Percentiles rank a stretch among this genome's conserved stretches.
phyloP scores from a whole-genome alignment of 352 stramenopile species.

The Ophiocytium majus region DNA sequence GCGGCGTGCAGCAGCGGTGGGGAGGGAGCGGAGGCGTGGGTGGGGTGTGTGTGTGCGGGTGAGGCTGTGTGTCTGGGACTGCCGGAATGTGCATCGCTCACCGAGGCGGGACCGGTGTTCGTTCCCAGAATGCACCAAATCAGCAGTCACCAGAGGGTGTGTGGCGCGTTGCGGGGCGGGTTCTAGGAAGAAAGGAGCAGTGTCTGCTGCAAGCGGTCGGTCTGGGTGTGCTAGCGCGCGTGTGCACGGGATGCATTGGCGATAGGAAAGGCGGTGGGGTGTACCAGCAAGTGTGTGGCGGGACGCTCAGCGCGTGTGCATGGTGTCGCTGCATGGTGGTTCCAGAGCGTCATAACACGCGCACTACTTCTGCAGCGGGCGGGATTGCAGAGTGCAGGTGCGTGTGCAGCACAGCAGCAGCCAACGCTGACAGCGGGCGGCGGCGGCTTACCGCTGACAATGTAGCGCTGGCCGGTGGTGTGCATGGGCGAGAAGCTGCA shows the following conservation, averaged over 20 bases:
- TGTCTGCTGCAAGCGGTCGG: too few relatives aligned
- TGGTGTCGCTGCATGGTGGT: not conserved
- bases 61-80: too few relatives aligned
- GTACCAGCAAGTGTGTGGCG: not conserved
- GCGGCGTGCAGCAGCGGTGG: not conserved
- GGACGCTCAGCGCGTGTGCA: not conserved
- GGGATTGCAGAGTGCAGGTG: not conserved
- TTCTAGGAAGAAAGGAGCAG: too few relatives aligned
- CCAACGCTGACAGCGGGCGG: not conserved
- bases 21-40: not conserved
- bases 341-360: not conserved
- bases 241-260: too few relatives aligned
- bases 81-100: too few relatives aligned
- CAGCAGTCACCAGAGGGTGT: too few relatives aligned
- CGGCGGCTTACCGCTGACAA: constrained; percentile 3
- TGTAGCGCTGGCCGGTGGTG: constrained; percentile 45
- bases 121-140: too few relatives aligned
- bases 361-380: not conserved
- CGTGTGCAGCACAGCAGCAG: not conserved
- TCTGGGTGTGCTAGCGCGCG: too few relatives aligned
- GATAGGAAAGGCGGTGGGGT: too few relatives aligned
- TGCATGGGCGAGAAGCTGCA: constrained; percentile 50
- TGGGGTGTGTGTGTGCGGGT: constrained; percentile 14
- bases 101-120: too few relatives aligned
- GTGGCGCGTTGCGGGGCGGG: too few relatives aligned